These are phyloP conservation scores for Umbellularia californica DNA, from an alignment of 164 flowering plant genomes.

Conservation along the genomic window DNA sequence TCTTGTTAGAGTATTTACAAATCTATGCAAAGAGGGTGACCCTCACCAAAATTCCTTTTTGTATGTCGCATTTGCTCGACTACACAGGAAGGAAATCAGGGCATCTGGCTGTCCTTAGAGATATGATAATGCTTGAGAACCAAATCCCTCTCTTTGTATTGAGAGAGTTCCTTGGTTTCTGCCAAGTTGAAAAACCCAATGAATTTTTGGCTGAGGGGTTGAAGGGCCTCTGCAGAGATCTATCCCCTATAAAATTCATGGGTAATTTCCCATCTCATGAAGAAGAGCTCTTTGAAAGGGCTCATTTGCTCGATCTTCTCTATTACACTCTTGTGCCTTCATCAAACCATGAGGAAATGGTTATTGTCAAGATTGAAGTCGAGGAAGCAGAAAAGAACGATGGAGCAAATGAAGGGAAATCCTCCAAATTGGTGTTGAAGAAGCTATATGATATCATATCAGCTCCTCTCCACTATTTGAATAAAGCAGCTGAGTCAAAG, in stretches of 20 bases:
- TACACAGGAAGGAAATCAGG: constrained; percentile 15
- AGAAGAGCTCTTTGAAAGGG: background rate
- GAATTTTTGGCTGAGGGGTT: constrained; percentile 24
- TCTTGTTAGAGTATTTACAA: constrained; percentile 27
- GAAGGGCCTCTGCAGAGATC: constrained; percentile 25
- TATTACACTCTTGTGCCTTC: constrained; percentile 22
- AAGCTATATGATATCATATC: background rate
- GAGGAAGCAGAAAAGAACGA: background rate
- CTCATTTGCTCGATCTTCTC: constrained; percentile 35
- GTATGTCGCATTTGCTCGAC: constrained; percentile 17
- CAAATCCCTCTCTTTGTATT: constrained; percentile 11
- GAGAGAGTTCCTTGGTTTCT: background rate
- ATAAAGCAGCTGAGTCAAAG: background rate
- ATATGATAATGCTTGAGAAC: constrained; percentile 24
- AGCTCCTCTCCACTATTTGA: too few species aligned
- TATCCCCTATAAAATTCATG: constrained; percentile 29
- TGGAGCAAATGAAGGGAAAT: background rate
- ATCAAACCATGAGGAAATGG: background rate
- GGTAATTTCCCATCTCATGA: background rate
- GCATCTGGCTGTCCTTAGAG: constrained; percentile 22
- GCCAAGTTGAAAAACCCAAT: constrained; percentile 14
- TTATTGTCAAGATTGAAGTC: background rate
- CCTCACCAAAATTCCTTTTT: background rate
- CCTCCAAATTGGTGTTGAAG: background rate
- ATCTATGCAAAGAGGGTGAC: constrained; percentile 12